Evolutionary conservation across 75 land plant genomes (phyloP).

Genomic region (Ceratopteris richardii): DNA sequence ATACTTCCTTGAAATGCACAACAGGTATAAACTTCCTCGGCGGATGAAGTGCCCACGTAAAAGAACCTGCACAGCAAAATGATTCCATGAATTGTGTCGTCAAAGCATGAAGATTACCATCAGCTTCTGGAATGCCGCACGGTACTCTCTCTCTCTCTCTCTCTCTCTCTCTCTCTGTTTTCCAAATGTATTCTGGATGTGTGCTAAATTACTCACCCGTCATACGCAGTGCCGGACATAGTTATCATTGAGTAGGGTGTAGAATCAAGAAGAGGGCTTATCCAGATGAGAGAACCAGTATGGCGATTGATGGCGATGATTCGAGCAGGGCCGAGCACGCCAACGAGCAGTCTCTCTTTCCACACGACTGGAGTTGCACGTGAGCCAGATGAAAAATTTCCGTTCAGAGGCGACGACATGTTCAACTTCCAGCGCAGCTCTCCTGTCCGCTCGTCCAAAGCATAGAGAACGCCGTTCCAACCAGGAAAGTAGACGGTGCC

Average conservation of each 20-base stretch:
- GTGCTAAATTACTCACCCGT: conserved; percentile 19
- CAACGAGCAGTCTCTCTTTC: conserved; percentile 23
- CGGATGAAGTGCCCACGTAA: conserved; percentile 38
- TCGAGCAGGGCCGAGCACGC: conserved; percentile 21
- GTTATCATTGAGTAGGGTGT: conserved; percentile 19
- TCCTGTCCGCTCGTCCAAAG: conserved; percentile 18
- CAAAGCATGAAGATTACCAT: no score
- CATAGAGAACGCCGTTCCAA: conserved; percentile 37
- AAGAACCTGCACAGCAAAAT: no score
- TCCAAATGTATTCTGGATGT: no score
- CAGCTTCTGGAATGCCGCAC: no score
- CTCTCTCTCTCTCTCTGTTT: no score
- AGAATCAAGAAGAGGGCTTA: conserved; percentile 15
- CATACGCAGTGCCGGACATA: conserved; percentile 34
- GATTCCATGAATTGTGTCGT: no score
- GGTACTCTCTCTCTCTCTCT: no score
- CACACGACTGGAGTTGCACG: conserved; percentile 20
- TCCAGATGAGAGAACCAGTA: conserved; percentile 25
- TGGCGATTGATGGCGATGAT: conserved; percentile 21
- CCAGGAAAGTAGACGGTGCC: conserved; percentile 34
- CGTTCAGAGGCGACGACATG: conserved; percentile 13
- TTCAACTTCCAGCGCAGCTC: conserved; percentile 22
- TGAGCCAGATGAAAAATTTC: no score
- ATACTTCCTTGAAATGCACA: conserved; percentile 38
- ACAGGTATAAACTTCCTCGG: conserved; percentile 1